Base-by-base conservation (phyloP, 306 rosid species). In the Ziziphus jujuba region DNA sequence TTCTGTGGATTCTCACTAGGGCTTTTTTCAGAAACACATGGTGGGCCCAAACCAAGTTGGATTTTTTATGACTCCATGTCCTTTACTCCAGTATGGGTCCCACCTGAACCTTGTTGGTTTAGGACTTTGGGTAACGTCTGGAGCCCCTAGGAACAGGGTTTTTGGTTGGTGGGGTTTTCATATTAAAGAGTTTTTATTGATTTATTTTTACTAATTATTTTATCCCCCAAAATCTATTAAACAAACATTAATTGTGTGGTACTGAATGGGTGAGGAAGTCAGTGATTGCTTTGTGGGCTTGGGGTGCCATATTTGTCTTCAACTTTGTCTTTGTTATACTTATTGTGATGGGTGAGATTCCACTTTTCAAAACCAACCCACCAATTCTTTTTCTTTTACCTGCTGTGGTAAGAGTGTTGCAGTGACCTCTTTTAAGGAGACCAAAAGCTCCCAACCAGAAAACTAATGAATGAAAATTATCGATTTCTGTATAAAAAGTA, bases 351-450 rank as follows among this genome's bases (percentile, higher is more conserved):
- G 45, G 34, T 61, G 69, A 56, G 69, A 69, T 34, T 33, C 59
- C 22, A 34, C 65, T 35, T 63, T 57, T 24, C 43, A 36, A 48
- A 31, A 64, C 61, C 71, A 69, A 59, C 5, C n/a, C 63, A 45
- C 28, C 28, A 5, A 7, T 34, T 5, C 50, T 50, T 22, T 55
- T 44, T 38, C 17, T 54, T 43, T 24, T 47, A 11, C 40, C 50
- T 48, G 43, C 63, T 25, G 6, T 47, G 36, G 7, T 16, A 35
- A 50, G 21, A 25, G 31, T 60, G 74, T 43, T 59, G 15, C 13
- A 16, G n/a, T 33, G 45, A 75, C 48, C 56, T 51, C 47, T 71
- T 74, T 72, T 72, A 80, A 76, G 84, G 79, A 72, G 78, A 72
- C 79, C 81, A 76, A 51, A 63, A 76, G 36, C 43, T 17, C 44